Base-by-base conservation (phyloP, 129 eudicot species). In the Arctium lappa region DNA sequence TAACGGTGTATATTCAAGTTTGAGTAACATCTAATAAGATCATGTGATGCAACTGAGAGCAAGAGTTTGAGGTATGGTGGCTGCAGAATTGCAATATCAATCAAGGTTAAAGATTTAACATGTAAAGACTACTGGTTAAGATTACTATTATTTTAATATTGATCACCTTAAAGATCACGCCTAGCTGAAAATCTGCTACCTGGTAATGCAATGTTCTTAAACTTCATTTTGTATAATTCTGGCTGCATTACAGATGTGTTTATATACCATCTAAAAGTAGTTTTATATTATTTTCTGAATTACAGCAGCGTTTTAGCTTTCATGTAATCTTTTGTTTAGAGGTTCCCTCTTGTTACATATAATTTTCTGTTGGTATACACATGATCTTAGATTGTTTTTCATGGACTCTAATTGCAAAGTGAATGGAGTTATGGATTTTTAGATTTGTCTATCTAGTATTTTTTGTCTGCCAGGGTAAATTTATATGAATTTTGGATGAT, bases 1-100 rank as follows among this genome's bases (percentile, higher is more conserved):
- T 16, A 18, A 53, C 12, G 42, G 13, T 46, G 39, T 16, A 5
- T 60, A 60, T 60, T n/a, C 68, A 18, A 38, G 76, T 74, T n/a
- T 72, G 4, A 65, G 70, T 32, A 48, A 72, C 69, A 13, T 46
- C 78, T 37, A 82, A 44, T 27, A 60, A 71, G 77, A 46, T 18
- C 38, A 46, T 74, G 60, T 31, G 33, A 48, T 22, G 63, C 36
- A 74, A 39, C 22, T 74, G 78, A 74, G 78, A 39, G 78, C 78
- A n/a, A 74, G 15, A 40, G 8, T 53, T 60, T 60, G n/a, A 74
- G 62, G n/a, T 53, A 38, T 3, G 63, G 34, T 6, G 65, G 30
- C 68, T 74, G 78, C 6, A 74, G 32, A 74, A 34, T 22, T 74
- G 78, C 78, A 40, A 31, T 74, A 39, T 2, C 5, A 33, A 53